Base-by-base conservation (phyloP, 352 stramenopile genomes). In the Phytopythium cucurbitacearum region DNA sequence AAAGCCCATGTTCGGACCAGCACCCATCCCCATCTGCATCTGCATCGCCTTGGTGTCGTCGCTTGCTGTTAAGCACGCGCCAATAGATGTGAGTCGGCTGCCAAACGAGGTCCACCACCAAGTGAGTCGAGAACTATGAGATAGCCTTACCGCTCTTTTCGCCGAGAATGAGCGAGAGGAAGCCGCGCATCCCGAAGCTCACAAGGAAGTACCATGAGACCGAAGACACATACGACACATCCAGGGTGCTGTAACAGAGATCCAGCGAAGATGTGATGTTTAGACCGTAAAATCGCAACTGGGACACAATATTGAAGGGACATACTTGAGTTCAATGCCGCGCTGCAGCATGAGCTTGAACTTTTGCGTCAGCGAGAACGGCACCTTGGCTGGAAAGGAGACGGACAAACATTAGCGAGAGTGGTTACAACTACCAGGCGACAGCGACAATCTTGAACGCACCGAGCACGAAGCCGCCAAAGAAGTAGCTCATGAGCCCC, bases 161-260 rank as follows among this genome's bases (percentile, higher is more conserved):
- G 43, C 97, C 96, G 49, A 99, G 89, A 51, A 98, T 95, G 40
- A 99, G 81, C 63, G 84, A 89, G 51, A 99, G 95, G 60, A 99
- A 98, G 40, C 89, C 94, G 58, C 95, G 89, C 59, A 99, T 89
- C 62, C 97, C 97, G 65, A 98, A 99, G 89, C 98, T 99, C 48
- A 99, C 94, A 57, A 99, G 84, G 75, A 99, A 99, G 71, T 99
- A 99, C 96, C 96, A 99, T 57, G 87, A 98, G 15, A 99, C 83
- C 49, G 85, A 97, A 32, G 84, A 98, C 28, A 99, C 97, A 71
- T 99, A 99, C 53, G 87, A 98, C 46, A 98, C 96, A 62, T 99
- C 97, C 34, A 99, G 79, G 32, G 94, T 98, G 48, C 82, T 94
- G 49, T 0, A 42, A 48, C 38, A 56, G 37, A 58, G 4, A 50